Evolutionary conservation across 1,284 basidiomycete genomes (phyloP).

Genomic region (Puccinia sorghi): DNA sequence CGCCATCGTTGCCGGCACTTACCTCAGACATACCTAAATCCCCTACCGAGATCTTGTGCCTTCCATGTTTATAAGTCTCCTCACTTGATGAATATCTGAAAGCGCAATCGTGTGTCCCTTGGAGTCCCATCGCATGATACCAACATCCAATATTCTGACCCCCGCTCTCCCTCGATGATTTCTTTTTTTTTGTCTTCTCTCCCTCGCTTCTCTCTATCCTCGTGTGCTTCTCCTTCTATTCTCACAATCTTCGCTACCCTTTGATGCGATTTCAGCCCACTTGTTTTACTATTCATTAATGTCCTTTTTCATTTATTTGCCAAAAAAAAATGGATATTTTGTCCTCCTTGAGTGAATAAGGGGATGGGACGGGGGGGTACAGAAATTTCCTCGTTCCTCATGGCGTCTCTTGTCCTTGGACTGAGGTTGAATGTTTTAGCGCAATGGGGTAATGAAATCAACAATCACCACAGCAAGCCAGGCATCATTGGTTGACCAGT

Average conservation of each 20-base stretch:
- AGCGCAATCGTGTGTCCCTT: not conserved
- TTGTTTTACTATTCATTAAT: slow-evolving; percentile 14
- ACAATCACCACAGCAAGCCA: no score
- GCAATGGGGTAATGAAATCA: no score
- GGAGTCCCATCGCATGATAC: not conserved
- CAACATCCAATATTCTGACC: not conserved
- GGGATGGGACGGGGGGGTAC: not conserved
- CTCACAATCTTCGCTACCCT: not conserved
- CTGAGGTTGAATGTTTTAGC: no score
- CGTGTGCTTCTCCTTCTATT: not conserved
- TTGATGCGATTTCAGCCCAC: not conserved
- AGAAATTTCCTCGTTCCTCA: no score
- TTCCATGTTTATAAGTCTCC: not conserved
- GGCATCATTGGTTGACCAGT: no score
- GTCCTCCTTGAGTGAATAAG: not conserved
- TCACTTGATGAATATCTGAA: not conserved
- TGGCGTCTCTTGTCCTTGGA: no score
- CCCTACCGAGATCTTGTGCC: not conserved
- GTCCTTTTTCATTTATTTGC: not conserved
- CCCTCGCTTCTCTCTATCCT: not conserved
- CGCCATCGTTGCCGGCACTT: slow-evolving; percentile 60
- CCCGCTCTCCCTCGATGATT: not conserved
- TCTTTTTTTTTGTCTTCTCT: not conserved
- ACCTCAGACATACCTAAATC: slow-evolving; percentile 52
- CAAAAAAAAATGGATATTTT: not conserved